A percentile compares a stretch with the other conserved stretches of the same genome.
Evolutionary conservation across 2,329 filamentous ascomycete genomes (phyloP).

Genomic region (Aspergillus sergii): DNA sequence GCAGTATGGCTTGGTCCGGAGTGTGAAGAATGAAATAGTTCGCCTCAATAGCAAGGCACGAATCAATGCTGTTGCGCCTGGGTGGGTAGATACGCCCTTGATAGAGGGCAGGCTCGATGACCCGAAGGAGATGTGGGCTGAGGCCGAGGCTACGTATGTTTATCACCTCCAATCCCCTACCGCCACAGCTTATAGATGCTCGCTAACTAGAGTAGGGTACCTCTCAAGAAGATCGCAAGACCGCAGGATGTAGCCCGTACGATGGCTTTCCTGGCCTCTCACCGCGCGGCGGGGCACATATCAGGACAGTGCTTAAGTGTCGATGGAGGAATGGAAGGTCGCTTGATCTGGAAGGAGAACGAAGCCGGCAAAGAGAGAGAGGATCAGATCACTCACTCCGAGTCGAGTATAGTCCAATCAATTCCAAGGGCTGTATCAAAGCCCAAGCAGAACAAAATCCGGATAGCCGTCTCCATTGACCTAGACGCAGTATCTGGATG

Average conservation of each 20-base stretch:
- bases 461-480: conserved; percentile 47
- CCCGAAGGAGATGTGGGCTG: conserved; percentile 52
- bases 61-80: conserved; percentile 57
- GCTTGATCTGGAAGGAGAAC: conserved; percentile 52
- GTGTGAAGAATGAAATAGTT: conserved; percentile 59
- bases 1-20: conserved; percentile 56
- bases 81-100: conserved; percentile 51
- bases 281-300: conserved; percentile 56
- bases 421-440: conserved; percentile 18
- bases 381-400: neutral
- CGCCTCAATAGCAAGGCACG: conserved; percentile 53
- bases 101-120: conserved; percentile 55
- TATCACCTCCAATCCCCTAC: neutral
- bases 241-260: conserved; percentile 53
- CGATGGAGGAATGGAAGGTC: conserved; percentile 55
- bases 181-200: neutral
- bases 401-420: neutral
- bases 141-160: conserved; percentile 50
- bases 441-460: conserved; percentile 25
- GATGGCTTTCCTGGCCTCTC: conserved; percentile 54
- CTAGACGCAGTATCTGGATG: conserved; percentile 64
- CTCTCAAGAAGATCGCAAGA: conserved; percentile 51
- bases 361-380: conserved; percentile 31
- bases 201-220: conserved; percentile 32
- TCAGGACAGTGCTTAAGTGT: conserved; percentile 57